A percentile compares a stretch with the other conserved stretches of the same genome.
These are phyloP conservation scores for Metarhizium guizhouense DNA, from an alignment of 2,329 filamentous ascomycete species.

Conservation along the genomic window DNA sequence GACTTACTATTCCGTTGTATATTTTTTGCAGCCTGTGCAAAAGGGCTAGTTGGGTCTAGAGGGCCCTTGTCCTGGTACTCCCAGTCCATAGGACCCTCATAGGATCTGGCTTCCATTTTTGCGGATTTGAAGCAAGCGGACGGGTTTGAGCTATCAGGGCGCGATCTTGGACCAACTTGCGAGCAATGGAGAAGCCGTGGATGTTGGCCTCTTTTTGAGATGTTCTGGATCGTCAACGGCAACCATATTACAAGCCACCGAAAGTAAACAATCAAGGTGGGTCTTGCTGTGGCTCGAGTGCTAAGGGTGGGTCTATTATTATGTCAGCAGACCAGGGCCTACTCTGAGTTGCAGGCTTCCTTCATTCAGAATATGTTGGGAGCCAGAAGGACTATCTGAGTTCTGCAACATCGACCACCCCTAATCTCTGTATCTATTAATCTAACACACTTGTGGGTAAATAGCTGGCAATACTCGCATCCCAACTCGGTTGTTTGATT, in stretches of 20 bases:
- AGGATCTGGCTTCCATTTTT: constrained; percentile 45
- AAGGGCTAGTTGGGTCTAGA: constrained; percentile 53
- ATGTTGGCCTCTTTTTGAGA: background rate
- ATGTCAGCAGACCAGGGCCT: constrained; percentile 17
- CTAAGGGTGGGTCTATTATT: constrained; percentile 16
- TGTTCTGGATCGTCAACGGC: constrained; percentile 14
- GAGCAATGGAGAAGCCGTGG: background rate
- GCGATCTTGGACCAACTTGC: background rate
- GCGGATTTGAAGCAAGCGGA: background rate
- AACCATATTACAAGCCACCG: constrained; percentile 12
- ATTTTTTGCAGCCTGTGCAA: constrained; percentile 41
- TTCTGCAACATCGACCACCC: background rate
- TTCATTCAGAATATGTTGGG: background rate
- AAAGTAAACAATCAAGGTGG: constrained; percentile 25
- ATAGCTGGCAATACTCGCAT: too few relatives aligned
- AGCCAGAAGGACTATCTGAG: background rate
- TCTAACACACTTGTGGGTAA: too few relatives aligned
- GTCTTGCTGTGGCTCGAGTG: constrained; percentile 6
- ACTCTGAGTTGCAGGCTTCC: background rate
- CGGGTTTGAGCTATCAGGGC: background rate
- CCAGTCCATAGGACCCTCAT: constrained; percentile 58
- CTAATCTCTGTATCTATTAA: too few relatives aligned
- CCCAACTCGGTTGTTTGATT: background rate
- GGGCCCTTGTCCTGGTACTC: constrained; percentile 51
- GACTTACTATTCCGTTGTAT: constrained; percentile 33